phyloP scores from a whole-genome alignment of 2,329 filamentous ascomycete species.

The Karstenula rhodostoma region DNA sequence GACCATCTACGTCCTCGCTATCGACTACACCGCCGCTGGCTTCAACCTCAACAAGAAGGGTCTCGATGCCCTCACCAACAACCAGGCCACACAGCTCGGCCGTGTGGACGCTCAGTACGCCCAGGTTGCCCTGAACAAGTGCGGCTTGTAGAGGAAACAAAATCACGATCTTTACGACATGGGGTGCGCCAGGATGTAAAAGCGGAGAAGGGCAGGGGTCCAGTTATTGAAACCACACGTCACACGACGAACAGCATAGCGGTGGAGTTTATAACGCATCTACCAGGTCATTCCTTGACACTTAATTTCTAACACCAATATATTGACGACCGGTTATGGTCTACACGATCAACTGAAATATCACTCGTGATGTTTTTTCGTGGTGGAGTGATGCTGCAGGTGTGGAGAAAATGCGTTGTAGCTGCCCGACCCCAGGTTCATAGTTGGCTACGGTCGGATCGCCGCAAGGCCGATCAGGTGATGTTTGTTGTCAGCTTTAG shows the following conservation, averaged over 20 bases:
- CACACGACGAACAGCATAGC: constrained; percentile 12
- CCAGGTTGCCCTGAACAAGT: constrained; percentile 49
- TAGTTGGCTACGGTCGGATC: background rate
- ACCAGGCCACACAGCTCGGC: constrained; percentile 54
- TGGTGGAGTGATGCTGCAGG: no score
- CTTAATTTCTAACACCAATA: constrained; percentile 14
- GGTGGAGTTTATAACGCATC: constrained; percentile 3
- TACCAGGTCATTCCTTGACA: constrained; percentile 14
- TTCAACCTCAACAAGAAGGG: constrained; percentile 60
- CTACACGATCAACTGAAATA: background rate
- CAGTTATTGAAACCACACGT: background rate
- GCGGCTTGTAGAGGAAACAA: constrained; percentile 33
- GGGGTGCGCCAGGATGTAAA: background rate
- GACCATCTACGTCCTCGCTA: constrained; percentile 58
- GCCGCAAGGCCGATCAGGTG: background rate
- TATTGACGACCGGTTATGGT: background rate
- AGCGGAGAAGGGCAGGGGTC: constrained; percentile 10
- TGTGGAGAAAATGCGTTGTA: background rate
- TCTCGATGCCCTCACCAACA: constrained; percentile 60
- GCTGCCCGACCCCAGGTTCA: background rate
- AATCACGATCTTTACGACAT: constrained; percentile 8
- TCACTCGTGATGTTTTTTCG: no score
- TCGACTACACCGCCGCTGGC: constrained; percentile 57
- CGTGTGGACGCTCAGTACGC: constrained; percentile 53
- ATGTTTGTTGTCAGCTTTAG: background rate